A percentile compares a stretch with the other conserved stretches of the same genome.
phyloP scores from a whole-genome alignment of 1,284 basidiomycete species.

The Pseudozyma sp. region DNA sequence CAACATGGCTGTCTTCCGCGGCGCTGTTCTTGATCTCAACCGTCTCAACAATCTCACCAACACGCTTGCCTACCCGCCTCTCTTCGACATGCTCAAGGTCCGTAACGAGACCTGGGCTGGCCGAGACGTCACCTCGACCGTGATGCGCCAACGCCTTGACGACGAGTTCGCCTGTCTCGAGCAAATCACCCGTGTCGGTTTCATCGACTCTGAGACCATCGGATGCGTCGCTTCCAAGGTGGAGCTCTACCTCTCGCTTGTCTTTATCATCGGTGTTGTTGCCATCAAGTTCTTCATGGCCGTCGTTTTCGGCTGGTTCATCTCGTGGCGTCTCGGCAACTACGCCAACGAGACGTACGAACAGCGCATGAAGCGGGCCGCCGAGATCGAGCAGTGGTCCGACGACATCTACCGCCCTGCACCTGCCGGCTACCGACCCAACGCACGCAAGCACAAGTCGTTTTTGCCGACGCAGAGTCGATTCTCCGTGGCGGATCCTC shows the following conservation, averaged over 20 bases:
- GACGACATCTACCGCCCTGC: conserved; percentile 95
- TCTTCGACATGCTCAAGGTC: conserved; percentile 83
- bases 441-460: conserved; percentile 77
- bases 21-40: conserved; percentile 86
- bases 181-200: conserved; percentile 87
- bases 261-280: conserved; percentile 98
- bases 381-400: conserved; percentile 95
- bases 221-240: conserved; percentile 95
- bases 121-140: conserved; percentile 85
- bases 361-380: conserved; percentile 88
- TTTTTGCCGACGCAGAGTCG: conserved; percentile 75
- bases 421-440: conserved; percentile 89
- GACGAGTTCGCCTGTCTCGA: conserved; percentile 83
- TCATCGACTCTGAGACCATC: conserved; percentile 91
- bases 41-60: conserved; percentile 85
- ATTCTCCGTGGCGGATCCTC: conserved; percentile 70
- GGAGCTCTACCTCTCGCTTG: conserved; percentile 92
- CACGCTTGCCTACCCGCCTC: conserved; percentile 79
- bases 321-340: conserved; percentile 90
- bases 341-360: conserved; percentile 94
- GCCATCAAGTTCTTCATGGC: conserved; percentile 96
- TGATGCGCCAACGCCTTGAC: conserved; percentile 77
- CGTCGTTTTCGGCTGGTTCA: conserved; percentile 96
- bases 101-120: conserved; percentile 81
- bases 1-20: conserved; percentile 92